These are phyloP conservation scores for Cryptococcus sp. DNA, from an alignment of 1,284 basidiomycete genomes.

Conservation along the genomic window DNA sequence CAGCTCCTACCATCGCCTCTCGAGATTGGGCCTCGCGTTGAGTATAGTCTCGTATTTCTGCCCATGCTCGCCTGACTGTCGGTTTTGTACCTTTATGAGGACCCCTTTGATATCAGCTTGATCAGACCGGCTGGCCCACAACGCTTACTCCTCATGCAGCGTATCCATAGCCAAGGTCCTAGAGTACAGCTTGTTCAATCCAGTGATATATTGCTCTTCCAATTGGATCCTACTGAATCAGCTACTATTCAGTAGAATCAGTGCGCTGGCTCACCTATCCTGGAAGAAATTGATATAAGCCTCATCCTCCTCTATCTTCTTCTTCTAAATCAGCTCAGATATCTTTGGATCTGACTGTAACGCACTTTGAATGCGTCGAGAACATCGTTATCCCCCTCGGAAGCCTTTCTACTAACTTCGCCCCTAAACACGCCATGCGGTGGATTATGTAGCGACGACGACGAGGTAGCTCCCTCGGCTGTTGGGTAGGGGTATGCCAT, in stretches of 20 bases:
- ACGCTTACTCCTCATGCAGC: slow-evolving; percentile 41
- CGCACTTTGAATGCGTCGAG: slow-evolving; percentile 24
- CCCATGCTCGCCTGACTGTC: slow-evolving; percentile 64
- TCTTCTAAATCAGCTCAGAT: slow-evolving; percentile 52
- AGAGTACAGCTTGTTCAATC: slow-evolving; percentile 63
- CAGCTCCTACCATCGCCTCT: slow-evolving; percentile 65
- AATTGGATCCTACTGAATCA: slow-evolving; percentile 60
- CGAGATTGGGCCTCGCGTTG: slow-evolving; percentile 78
- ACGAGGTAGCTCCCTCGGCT: slow-evolving; percentile 2
- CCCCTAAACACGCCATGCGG: neutral
- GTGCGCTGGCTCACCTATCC: slow-evolving; percentile 63
- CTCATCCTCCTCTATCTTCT: slow-evolving; percentile 53
- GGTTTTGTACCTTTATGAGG: slow-evolving; percentile 54
- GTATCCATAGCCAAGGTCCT: slow-evolving; percentile 63
- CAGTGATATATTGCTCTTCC: slow-evolving; percentile 74
- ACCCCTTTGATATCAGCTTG: no score
- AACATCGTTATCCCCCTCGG: slow-evolving; percentile 22
- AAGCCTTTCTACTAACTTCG: slow-evolving; percentile 14
- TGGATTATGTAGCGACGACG: slow-evolving; percentile 2
- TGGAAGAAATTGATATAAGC: slow-evolving; percentile 77
- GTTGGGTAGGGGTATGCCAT: slow-evolving; percentile 36
- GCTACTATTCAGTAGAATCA: slow-evolving; percentile 10
- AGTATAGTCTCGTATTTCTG: slow-evolving; percentile 74
- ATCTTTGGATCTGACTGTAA: slow-evolving; percentile 25
- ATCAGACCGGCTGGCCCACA: neutral